Evolutionary conservation across 192 early-diverging fungal genomes (phyloP).

Genomic region (Pilaira anomala): DNA sequence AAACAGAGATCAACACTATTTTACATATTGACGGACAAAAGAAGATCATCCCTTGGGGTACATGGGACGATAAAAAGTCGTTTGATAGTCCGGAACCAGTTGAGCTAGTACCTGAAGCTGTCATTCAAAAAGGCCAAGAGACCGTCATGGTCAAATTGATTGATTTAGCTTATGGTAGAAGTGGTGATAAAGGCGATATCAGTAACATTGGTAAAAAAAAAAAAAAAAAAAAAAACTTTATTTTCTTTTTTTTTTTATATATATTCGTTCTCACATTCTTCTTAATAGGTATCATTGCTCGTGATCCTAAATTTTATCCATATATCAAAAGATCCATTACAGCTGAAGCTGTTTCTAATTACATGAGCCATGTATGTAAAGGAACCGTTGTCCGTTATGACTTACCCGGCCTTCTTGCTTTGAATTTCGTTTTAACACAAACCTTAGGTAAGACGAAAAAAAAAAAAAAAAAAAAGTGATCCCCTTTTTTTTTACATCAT

Average conservation of each 20-base stretch:
- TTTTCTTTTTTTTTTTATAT: no score
- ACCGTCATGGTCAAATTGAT: conserved; percentile 49
- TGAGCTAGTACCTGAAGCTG: conserved; percentile 21
- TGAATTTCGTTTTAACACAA: conserved; percentile 65
- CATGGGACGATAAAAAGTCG: conserved; percentile 18
- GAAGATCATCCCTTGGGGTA: conserved; percentile 28
- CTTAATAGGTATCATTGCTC: conserved; percentile 51
- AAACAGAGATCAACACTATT: conserved; percentile 35
- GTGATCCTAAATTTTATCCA: conserved; percentile 53
- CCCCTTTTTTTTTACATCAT: neutral
- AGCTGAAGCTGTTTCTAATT: conserved; percentile 43
- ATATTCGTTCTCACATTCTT: no score
- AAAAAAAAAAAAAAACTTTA: no score
- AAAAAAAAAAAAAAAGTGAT: neutral
- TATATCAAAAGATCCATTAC: conserved; percentile 54
- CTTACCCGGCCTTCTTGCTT: conserved; percentile 51
- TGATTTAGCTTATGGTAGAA: conserved; percentile 55
- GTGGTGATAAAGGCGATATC: conserved; percentile 65
- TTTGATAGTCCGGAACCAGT: conserved; percentile 25
- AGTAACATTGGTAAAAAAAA: conserved; percentile 45
- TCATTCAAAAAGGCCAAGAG: conserved; percentile 3
- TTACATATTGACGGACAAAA: conserved; percentile 33
- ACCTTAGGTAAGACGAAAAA: conserved; percentile 37
- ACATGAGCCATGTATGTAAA: conserved; percentile 55
- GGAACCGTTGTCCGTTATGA: conserved; percentile 57